These are phyloP conservation scores for Leucosporidium creatinivorum DNA, from an alignment of 768 basidiomycete species.

Conservation along the genomic window DNA sequence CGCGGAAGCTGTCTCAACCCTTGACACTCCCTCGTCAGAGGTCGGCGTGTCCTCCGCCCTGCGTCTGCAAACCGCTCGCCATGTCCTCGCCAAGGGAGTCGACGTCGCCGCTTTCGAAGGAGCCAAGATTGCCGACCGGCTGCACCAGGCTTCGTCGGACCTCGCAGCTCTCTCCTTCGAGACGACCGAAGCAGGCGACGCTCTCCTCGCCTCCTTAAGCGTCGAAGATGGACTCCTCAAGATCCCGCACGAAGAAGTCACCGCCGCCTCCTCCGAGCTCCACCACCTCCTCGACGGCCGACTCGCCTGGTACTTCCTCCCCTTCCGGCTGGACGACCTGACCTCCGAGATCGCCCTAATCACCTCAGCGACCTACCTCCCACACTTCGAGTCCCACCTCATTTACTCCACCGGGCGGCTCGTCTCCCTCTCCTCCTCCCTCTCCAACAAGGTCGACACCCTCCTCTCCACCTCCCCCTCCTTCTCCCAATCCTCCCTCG, in stretches of 20 bases:
- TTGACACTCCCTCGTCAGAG: not conserved
- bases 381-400: constrained; percentile 14
- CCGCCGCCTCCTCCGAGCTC: not conserved
- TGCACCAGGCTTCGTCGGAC: not conserved
- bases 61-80: constrained; percentile 9
- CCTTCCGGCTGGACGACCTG: constrained; percentile 34
- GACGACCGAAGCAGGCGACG: not conserved
- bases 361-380: constrained; percentile 14
- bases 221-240: constrained; percentile 13
- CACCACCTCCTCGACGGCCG: constrained; percentile 12
- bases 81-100: constrained; percentile 10
- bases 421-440: not conserved
- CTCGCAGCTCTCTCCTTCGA: constrained; percentile 3
- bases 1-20: not conserved
- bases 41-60: not conserved
- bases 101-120: constrained; percentile 12
- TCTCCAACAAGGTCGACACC: not conserved
- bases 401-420: constrained; percentile 24
- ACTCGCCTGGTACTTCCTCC: constrained; percentile 36
- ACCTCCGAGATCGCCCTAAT: constrained; percentile 25
- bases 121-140: constrained; percentile 13
- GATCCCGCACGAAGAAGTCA: constrained; percentile 8
- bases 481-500: constrained; percentile 11
- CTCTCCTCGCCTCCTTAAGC: constrained; percentile 6
- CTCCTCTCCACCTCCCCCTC: constrained; percentile 16